Percentiles rank a stretch among this genome's conserved stretches.
Evolutionary conservation across 2,329 filamentous ascomycete species (phyloP).

Genomic region (Colletotrichum sp.): DNA sequence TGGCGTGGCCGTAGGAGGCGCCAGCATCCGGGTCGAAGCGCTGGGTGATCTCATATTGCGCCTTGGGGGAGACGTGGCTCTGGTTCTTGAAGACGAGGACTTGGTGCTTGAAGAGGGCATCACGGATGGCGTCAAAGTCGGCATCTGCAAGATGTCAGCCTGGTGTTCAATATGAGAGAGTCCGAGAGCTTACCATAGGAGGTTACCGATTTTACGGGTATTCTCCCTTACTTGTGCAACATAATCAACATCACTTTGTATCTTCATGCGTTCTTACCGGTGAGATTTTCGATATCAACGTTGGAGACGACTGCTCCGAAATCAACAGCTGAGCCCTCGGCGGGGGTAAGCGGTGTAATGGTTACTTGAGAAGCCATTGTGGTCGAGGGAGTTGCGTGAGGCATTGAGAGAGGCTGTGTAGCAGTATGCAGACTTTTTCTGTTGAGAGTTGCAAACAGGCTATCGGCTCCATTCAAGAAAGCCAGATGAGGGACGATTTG

Average conservation of each 20-base stretch:
- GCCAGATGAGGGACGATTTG: fast-evolving
- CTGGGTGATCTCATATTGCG: conserved; percentile 76
- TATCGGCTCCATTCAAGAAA: neutral
- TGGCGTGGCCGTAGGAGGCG: conserved; percentile 75
- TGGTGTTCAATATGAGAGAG: neutral
- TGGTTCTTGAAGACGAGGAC: conserved; percentile 76
- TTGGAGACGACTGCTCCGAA: conserved; percentile 67
- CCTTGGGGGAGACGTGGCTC: conserved; percentile 65
- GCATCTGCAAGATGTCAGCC: conserved; percentile 50
- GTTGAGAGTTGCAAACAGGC: neutral
- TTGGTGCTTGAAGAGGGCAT: conserved; percentile 71
- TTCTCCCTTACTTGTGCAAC: conserved; percentile 42
- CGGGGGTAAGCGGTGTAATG: conserved; percentile 41
- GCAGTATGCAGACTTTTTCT: neutral
- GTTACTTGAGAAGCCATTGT: conserved; percentile 16
- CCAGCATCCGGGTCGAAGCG: conserved; percentile 72
- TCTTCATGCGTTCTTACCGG: conserved; percentile 49
- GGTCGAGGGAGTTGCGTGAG: neutral
- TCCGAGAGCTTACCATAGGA: conserved; percentile 50
- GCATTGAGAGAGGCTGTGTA: neutral
- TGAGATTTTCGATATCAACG: conserved; percentile 65
- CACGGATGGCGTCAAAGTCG: conserved; percentile 67
- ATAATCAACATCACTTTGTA: conserved; percentile 17
- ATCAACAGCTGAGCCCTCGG: conserved; percentile 47
- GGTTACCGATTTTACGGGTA: conserved; percentile 67